phyloP scores from a whole-genome alignment of 2,329 filamentous ascomycete genomes.

The Pestalotiopsis sp. region DNA sequence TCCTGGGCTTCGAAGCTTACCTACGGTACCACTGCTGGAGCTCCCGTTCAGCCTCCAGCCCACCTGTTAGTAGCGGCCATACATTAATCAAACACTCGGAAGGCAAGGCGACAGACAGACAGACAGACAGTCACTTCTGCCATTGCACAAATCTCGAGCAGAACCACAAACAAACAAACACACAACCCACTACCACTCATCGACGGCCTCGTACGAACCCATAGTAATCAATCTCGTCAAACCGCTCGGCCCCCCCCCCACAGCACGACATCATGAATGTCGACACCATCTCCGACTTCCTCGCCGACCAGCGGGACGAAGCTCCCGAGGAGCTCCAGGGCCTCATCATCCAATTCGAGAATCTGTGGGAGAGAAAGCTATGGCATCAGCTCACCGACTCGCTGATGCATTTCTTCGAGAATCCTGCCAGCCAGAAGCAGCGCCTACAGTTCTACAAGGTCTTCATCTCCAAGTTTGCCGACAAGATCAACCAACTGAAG shows the following conservation, averaged over 20 bases:
- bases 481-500: constrained; percentile 99
- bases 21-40: constrained; percentile 8
- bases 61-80: constrained; percentile 14
- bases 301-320: constrained; percentile 84
- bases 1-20: neutral
- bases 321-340: constrained; percentile 87
- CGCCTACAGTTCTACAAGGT: constrained; percentile 89
- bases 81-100: constrained; percentile 2
- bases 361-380: constrained; percentile 96
- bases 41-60: constrained; percentile 12
- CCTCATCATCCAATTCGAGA: constrained; percentile 89
- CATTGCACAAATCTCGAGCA: constrained; percentile 1
- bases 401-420: constrained; percentile 84
- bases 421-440: constrained; percentile 78
- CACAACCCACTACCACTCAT: neutral
- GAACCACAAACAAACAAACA: neutral
- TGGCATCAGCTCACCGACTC: constrained; percentile 98
- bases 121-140: constrained; percentile 7
- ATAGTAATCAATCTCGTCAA: neutral
- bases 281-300: constrained; percentile 89
- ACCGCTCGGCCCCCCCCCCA: neutral
- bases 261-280: constrained; percentile 65
- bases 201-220: neutral
- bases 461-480: constrained; percentile 94
- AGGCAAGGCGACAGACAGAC: neutral